These are phyloP conservation scores for Ajuga reptans DNA, from an alignment of 305 asterid species.

Conservation along the genomic window DNA sequence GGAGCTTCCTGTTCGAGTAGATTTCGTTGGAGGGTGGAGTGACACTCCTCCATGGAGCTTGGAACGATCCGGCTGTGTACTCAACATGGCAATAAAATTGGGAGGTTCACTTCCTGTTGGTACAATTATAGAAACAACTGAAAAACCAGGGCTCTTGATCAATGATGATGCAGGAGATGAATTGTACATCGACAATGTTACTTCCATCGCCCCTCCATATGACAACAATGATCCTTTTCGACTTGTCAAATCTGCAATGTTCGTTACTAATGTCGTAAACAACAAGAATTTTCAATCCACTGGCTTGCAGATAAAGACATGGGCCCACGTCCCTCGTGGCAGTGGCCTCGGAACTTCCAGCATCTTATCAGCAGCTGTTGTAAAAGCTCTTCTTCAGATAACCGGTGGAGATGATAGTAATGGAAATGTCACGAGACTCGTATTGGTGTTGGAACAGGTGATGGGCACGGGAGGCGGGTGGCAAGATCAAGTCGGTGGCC, in stretches of 20 bases:
- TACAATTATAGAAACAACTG: constrained; percentile 55
- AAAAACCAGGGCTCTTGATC: constrained; percentile 40
- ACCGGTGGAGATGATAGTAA: constrained; percentile 67
- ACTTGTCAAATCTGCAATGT: constrained; percentile 82
- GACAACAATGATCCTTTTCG: constrained; percentile 72
- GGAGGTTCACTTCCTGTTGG: constrained; percentile 78
- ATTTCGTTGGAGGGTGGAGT: constrained; percentile 97
- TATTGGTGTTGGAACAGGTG: constrained; percentile 79
- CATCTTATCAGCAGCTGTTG: constrained; percentile 88
- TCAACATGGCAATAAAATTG: constrained; percentile 87
- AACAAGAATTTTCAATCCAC: constrained; percentile 33
- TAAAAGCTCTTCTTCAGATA: constrained; percentile 78
- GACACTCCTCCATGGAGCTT: constrained; percentile 99
- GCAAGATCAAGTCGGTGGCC: constrained; percentile 99
- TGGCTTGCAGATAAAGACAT: constrained; percentile 70
- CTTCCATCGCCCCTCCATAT: constrained; percentile 69
- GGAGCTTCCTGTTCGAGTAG: constrained; percentile 91
- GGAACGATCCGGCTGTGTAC: constrained; percentile 90
- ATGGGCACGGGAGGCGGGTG: constrained; percentile 99
- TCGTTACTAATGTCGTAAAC: constrained; percentile 51
- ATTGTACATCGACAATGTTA: constrained; percentile 36
- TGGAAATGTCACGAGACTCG: constrained; percentile 77
- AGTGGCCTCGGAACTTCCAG: constrained; percentile 98
- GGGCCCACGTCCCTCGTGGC: constrained; percentile 98
- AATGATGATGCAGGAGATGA: constrained; percentile 62